Percentiles rank a stretch among this genome's conserved stretches.
Conservation (phyloP, 176 grass and related monocot genomes). For the Rhynchospora tenuis region DNA sequence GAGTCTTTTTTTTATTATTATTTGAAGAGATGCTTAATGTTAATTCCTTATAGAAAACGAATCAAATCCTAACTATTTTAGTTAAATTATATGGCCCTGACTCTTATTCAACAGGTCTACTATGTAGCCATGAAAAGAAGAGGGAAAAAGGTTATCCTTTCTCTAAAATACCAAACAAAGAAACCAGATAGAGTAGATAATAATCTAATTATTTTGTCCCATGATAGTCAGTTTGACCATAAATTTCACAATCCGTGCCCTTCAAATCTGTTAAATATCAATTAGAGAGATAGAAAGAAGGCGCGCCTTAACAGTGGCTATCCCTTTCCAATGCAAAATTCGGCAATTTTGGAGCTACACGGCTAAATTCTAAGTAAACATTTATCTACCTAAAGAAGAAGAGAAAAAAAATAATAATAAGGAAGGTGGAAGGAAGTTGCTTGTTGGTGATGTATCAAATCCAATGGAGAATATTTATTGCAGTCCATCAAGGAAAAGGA, state of each 20-base stretch:
- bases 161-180: not conserved
- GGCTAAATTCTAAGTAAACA: not conserved
- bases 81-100: not conserved
- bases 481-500: no score
- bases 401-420: not conserved
- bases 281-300: not conserved
- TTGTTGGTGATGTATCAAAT: no score
- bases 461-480: no score
- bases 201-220: constrained; percentile 1
- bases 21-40: not conserved
- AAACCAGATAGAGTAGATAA: not conserved
- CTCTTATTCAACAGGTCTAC: not conserved
- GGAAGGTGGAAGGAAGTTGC: no score
- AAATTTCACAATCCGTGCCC: not conserved
- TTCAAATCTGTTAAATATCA: not conserved
- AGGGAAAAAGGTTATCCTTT: not conserved
- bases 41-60: no score
- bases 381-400: not conserved
- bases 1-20: no score
- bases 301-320: not conserved
- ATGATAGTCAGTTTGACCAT: not conserved
- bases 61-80: not conserved
- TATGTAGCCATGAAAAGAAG: not conserved
- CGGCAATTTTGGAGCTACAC: not conserved
- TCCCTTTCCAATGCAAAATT: not conserved